Conservation (phyloP, 2,329 filamentous ascomycete genomes). For the Beauveria pseudobassiana region DNA sequence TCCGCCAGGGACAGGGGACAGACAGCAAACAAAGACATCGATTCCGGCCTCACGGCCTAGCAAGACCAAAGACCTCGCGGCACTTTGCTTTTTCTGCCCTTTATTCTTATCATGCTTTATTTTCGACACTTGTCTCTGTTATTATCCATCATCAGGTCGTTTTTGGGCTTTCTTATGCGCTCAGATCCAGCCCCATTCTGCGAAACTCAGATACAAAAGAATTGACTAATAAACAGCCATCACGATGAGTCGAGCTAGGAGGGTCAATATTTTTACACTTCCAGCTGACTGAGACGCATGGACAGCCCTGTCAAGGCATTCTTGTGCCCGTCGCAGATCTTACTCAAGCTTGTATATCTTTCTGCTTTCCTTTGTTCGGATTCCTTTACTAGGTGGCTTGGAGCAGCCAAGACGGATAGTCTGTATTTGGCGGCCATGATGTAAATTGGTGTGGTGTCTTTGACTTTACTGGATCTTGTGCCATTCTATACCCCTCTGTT, state of each 20-base stretch:
- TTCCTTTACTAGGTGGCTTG: background rate
- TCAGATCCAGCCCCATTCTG: too few relatives aligned
- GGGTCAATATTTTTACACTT: background rate
- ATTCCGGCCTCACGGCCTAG: slow-evolving; percentile 21
- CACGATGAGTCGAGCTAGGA: background rate
- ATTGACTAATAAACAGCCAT: too few relatives aligned
- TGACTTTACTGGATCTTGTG: background rate
- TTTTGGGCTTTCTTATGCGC: background rate
- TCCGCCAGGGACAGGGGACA: slow-evolving; percentile 4
- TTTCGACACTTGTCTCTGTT: background rate
- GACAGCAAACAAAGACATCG: background rate
- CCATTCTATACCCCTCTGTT: slow-evolving; percentile 8
- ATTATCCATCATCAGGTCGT: background rate
- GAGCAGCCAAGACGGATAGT: background rate
- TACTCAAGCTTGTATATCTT: background rate
- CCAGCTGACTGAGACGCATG: background rate
- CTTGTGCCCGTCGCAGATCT: background rate
- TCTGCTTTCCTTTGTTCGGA: background rate
- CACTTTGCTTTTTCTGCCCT: slow-evolving; percentile 8
- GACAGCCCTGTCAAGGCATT: background rate
- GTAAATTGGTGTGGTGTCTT: background rate
- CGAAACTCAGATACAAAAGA: too few relatives aligned
- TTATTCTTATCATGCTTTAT: background rate
- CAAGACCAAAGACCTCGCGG: slow-evolving; percentile 24
- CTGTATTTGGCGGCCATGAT: background rate